A percentile compares a stretch with the other conserved stretches of the same genome.
phyloP scores from a whole-genome alignment of 1,139 yeast genomes.

The Yamadazyma friedrichii region DNA sequence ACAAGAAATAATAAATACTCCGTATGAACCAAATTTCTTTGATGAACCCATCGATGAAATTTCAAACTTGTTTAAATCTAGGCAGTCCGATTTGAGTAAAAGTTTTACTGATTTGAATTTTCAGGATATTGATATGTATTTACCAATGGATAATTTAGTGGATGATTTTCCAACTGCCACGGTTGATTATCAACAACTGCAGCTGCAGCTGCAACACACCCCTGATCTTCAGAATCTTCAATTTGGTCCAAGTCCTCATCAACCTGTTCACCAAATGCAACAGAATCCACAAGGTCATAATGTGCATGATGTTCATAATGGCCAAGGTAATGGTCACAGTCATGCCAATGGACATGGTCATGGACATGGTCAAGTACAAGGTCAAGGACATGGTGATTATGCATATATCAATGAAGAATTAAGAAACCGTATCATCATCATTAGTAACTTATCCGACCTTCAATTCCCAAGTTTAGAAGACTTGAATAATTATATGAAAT shows the following conservation, averaged over 20 bases:
- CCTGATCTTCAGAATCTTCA: background rate
- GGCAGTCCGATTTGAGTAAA: conserved; percentile 52
- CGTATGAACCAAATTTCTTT: conserved; percentile 40
- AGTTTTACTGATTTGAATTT: conserved; percentile 7
- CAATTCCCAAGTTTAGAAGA: conserved; percentile 76
- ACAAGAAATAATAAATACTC: conserved; percentile 61
- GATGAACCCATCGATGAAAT: conserved; percentile 31
- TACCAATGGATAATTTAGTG: conserved; percentile 1
- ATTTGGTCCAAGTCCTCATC: background rate
- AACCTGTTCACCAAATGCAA: background rate
- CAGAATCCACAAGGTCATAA: background rate
- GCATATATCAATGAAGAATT: conserved; percentile 40
- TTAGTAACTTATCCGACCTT: conserved; percentile 46
- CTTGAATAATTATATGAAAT: conserved; percentile 66
- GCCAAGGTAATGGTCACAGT: background rate
- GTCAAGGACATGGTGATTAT: background rate
- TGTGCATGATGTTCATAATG: background rate
- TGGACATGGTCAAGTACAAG: background rate
- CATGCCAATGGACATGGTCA: background rate
- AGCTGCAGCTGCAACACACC: background rate
- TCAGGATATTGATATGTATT: conserved; percentile 5
- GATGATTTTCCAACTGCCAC: conserved; percentile 1
- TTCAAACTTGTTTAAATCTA: conserved; percentile 53
- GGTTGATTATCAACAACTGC: background rate
- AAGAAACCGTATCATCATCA: conserved; percentile 50